Conservation (phyloP, 2,329 filamentous ascomycete genomes). For the Trichoderma aggressivum region DNA sequence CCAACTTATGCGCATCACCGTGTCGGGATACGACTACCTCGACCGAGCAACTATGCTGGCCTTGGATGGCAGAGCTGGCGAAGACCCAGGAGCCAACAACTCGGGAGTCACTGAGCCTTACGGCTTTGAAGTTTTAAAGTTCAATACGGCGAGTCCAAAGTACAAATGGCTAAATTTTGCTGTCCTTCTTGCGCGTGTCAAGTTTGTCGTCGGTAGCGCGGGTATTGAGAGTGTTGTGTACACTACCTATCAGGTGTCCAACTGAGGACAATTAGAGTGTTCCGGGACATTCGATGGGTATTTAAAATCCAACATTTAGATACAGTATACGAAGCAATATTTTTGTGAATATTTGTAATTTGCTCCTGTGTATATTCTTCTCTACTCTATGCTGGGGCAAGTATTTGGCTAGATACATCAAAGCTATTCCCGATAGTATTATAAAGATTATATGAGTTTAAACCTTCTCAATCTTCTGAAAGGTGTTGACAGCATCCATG, state of each 20-base stretch:
- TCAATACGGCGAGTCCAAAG: not conserved
- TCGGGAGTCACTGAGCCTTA: not conserved
- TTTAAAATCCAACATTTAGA: not conserved
- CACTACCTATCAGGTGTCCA: not conserved
- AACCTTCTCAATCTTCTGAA: not conserved
- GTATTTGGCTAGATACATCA: not conserved
- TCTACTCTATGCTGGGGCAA: not conserved
- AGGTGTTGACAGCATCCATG: not conserved
- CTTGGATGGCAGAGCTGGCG: not conserved
- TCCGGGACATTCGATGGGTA: not conserved
- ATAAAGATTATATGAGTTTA: not conserved
- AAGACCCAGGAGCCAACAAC: not conserved
- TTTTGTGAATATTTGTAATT: not conserved
- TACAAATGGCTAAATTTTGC: constrained; percentile 1
- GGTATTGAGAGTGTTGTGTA: constrained; percentile 10
- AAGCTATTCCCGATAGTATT: not conserved
- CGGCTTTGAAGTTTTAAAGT: constrained; percentile 5
- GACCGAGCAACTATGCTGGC: constrained; percentile 5
- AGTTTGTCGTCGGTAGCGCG: not conserved
- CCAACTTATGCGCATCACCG: not conserved
- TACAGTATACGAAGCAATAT: not conserved
- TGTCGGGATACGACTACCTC: constrained; percentile 1
- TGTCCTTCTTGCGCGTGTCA: not conserved
- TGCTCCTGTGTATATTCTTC: not conserved
- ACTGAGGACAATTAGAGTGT: not conserved